Evolutionary conservation across 768 basidiomycete species (phyloP).

Genomic region (Tylopilus sp.): DNA sequence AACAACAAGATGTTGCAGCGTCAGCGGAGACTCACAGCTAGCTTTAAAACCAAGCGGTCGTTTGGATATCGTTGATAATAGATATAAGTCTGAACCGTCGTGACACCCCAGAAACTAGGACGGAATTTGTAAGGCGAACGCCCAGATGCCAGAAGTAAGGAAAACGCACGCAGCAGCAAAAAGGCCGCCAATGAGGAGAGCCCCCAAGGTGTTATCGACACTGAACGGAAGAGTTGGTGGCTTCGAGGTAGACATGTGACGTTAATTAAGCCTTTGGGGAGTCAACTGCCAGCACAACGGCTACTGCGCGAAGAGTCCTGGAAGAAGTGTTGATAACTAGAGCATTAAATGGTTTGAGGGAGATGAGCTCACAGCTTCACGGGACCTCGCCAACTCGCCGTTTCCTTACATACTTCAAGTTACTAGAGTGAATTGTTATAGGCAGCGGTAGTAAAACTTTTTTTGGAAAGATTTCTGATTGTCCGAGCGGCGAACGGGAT

Average conservation of each 20-base stretch:
- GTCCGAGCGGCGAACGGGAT: not conserved
- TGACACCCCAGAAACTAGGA: conserved; percentile 56
- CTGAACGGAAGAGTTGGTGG: conserved; percentile 31
- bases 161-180: conserved; percentile 48
- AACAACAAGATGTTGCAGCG: conserved; percentile 21
- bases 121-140: not conserved
- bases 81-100: conserved; percentile 50
- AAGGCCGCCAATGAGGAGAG: conserved; percentile 52
- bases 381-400: not conserved
- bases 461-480: not conserved
- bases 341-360: not conserved
- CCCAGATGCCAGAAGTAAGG: not conserved
- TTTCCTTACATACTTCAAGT: not conserved
- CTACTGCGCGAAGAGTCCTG: too few species aligned
- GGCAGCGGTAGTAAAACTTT: too few species aligned
- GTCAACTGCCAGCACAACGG: not conserved
- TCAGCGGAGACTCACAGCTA: conserved; percentile 31
- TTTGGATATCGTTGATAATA: conserved; percentile 42
- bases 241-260: conserved; percentile 9
- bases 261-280: not conserved
- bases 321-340: not conserved
- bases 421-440: not conserved
- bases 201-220: conserved; percentile 46
- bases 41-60: conserved; percentile 35
- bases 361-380: not conserved